phyloP scores from a whole-genome alignment of 768 basidiomycete genomes.

The Lentinula sp. region DNA sequence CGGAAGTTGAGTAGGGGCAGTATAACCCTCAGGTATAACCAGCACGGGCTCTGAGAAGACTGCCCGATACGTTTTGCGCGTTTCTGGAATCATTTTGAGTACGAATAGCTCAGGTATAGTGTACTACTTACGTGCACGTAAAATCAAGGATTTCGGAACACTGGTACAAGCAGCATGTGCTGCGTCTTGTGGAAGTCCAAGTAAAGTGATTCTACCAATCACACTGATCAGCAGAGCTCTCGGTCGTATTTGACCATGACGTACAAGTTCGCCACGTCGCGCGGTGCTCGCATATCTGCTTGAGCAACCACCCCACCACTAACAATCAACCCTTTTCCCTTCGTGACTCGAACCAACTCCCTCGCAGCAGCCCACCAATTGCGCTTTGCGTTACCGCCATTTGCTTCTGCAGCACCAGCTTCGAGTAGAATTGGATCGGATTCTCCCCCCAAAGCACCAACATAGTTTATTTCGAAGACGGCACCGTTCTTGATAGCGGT shows the following conservation, averaged over 20 bases:
- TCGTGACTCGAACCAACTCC: conserved; percentile 75
- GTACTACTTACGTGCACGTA: conserved; percentile 64
- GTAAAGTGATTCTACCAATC: conserved; percentile 48
- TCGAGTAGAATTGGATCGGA: conserved; percentile 38
- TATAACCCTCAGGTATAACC: conserved; percentile 39
- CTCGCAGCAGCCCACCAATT: conserved; percentile 83
- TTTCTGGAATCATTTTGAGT: conserved; percentile 39
- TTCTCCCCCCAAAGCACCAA: conserved; percentile 64
- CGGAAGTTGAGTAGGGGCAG: neutral
- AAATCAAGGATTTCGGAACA: conserved; percentile 57
- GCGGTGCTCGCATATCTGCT: conserved; percentile 62
- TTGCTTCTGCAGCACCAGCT: conserved; percentile 42
- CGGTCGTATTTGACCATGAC: conserved; percentile 15
- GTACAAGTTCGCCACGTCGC: conserved; percentile 74
- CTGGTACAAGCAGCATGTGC: conserved; percentile 59
- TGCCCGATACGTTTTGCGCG: conserved; percentile 75
- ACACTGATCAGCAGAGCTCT: neutral
- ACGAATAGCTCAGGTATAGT: neutral
- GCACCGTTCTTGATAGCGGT: conserved; percentile 79
- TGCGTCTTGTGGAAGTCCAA: conserved; percentile 63
- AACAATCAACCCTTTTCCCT: conserved; percentile 70
- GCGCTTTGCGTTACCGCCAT: conserved; percentile 51
- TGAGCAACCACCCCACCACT: conserved; percentile 61
- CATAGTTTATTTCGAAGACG: conserved; percentile 77
- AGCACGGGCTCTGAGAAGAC: conserved; percentile 71